Conservation (phyloP, 2,329 filamentous ascomycete genomes). For the Fusarium tjaetaba region DNA sequence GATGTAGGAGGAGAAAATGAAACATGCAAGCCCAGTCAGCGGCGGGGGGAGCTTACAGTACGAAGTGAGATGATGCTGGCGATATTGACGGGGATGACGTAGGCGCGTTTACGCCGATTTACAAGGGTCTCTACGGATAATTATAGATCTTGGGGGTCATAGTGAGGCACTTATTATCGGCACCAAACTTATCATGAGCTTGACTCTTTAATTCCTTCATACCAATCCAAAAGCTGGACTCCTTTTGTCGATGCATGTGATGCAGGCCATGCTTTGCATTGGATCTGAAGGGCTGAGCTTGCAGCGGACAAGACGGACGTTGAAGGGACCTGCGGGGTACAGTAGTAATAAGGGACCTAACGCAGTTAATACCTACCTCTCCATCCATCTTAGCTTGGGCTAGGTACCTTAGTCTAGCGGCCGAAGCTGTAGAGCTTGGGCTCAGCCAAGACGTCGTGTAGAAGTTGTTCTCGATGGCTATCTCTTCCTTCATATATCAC, state of each 20-base stretch:
- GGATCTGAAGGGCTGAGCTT: background rate
- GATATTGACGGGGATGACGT: slow-evolving; percentile 33
- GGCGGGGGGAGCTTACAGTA: slow-evolving; percentile 37
- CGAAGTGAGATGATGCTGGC: slow-evolving; percentile 30
- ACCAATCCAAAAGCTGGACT: background rate
- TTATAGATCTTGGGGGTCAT: background rate
- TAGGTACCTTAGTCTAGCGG: background rate
- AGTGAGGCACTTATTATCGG: background rate
- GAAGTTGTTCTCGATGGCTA: background rate
- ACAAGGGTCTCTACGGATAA: slow-evolving; percentile 15
- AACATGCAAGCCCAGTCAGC: slow-evolving; percentile 20
- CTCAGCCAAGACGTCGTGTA: background rate
- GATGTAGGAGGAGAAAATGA: slow-evolving; percentile 23
- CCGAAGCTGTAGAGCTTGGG: background rate
- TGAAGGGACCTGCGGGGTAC: slow-evolving; percentile 30
- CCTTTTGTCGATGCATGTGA: slow-evolving; percentile 20
- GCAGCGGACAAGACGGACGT: background rate
- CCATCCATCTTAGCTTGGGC: background rate
- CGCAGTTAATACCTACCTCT: background rate
- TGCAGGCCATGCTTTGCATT: background rate
- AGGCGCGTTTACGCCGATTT: slow-evolving; percentile 20
- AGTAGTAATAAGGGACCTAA: background rate
- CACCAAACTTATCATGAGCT: background rate
- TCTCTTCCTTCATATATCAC: background rate
- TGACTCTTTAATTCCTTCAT: background rate